These are phyloP conservation scores for Melampsora larici-populina DNA, from an alignment of 1,284 basidiomycete species.

Conservation along the genomic window DNA sequence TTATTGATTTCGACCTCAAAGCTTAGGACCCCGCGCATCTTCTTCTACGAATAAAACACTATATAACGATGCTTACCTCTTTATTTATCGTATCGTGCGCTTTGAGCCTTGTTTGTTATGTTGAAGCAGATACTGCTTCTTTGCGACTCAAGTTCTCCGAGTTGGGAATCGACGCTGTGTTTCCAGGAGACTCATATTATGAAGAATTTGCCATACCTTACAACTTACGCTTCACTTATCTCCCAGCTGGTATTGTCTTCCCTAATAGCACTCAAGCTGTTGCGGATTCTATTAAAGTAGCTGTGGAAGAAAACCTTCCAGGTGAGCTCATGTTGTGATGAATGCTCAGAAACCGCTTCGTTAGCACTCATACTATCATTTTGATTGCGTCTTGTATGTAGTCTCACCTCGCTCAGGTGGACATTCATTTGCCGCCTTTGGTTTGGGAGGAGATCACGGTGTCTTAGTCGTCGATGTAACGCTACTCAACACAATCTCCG, in stretches of 20 bases:
- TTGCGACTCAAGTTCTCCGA: conserved; percentile 9
- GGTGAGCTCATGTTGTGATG: background rate
- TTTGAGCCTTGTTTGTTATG: no score
- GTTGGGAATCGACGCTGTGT: no score
- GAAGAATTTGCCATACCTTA: conserved; percentile 14
- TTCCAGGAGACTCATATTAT: conserved; percentile 30
- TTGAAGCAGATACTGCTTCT: conserved; percentile 8
- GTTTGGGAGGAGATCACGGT: conserved; percentile 15
- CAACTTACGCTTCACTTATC: conserved; percentile 13
- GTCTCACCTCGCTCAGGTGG: conserved; percentile 30
- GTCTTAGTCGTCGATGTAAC: conserved; percentile 21
- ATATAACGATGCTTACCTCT: no score
- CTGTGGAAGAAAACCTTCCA: no score
- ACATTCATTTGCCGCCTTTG: conserved; percentile 35
- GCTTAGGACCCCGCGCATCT: no score
- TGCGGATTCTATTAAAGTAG: background rate
- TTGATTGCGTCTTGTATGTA: background rate
- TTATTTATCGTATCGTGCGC: no score
- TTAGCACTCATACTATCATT: background rate
- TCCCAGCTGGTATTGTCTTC: conserved; percentile 23
- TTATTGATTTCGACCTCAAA: no score
- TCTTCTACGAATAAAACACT: no score
- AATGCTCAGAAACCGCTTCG: no score
- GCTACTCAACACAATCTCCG: background rate
- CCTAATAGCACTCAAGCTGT: conserved; percentile 12